Conservation (phyloP, 306 rosid species). For the Cotoneaster glaucophyllus region DNA sequence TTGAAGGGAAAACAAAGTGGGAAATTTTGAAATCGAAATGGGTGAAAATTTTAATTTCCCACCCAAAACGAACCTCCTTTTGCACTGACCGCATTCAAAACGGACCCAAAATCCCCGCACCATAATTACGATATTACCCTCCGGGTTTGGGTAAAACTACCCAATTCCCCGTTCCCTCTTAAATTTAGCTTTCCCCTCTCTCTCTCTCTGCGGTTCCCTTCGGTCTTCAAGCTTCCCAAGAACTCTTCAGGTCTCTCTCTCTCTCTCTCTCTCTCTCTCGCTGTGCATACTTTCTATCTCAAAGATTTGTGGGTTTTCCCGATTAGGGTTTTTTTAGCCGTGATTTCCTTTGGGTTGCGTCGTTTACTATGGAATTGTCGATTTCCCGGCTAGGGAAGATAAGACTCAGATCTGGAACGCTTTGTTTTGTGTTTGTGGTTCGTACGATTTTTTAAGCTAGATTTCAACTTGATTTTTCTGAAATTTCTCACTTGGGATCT, state of each 20-base stretch:
- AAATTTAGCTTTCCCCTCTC: neutral
- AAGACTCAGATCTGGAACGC: conserved; percentile 11
- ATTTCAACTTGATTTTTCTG: neutral
- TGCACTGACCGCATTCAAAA: neutral
- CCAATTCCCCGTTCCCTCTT: neutral
- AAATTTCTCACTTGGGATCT: neutral
- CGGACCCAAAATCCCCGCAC: neutral
- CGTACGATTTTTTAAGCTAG: neutral
- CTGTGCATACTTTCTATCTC: neutral
- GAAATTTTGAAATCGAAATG: conserved; percentile 11
- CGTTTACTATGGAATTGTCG: neutral
- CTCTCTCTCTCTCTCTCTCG: neutral
- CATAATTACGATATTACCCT: neutral
- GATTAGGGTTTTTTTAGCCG: neutral
- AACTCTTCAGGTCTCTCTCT: conserved; percentile 29
- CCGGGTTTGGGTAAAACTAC: neutral
- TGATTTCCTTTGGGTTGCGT: neutral
- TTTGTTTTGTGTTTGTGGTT: neutral
- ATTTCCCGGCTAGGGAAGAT: neutral
- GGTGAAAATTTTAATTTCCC: conserved; percentile 20
- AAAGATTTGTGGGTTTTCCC: neutral
- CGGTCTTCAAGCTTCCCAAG: neutral
- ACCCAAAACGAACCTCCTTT: conserved; percentile 29
- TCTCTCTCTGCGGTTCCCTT: conserved; percentile 1
- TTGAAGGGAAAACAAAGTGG: neutral